Conservation (phyloP, 176 grass and related monocot species). For the Cymbopogon citratus region DNA sequence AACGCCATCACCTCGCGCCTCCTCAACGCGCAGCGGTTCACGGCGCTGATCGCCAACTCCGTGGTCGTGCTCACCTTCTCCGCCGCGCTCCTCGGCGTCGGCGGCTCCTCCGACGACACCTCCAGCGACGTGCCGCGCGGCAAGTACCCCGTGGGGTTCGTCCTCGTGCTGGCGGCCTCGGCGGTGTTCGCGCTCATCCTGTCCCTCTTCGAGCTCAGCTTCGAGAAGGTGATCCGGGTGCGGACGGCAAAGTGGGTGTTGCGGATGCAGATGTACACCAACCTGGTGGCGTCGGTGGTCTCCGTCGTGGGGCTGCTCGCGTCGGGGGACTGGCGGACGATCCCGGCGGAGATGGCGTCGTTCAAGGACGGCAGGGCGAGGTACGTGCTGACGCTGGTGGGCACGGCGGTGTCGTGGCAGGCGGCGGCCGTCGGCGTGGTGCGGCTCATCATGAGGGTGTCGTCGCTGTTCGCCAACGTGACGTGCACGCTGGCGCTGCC, state of each 20-base stretch:
- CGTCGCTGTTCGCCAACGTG: constrained; percentile 85
- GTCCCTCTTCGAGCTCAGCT: constrained; percentile 53
- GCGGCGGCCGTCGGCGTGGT: constrained; percentile 30
- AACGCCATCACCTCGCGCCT: constrained; percentile 73
- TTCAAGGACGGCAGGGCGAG: constrained; percentile 44
- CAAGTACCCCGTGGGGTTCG: constrained; percentile 59
- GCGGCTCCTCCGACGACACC: constrained; percentile 35
- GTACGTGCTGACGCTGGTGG: constrained; percentile 57
- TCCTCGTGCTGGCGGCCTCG: constrained; percentile 55
- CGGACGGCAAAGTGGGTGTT: constrained; percentile 39
- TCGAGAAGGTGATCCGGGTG: constrained; percentile 47
- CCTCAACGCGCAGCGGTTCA: constrained; percentile 71
- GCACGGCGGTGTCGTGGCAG: constrained; percentile 57
- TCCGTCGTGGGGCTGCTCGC: constrained; percentile 39
- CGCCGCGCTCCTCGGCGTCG: constrained; percentile 51
- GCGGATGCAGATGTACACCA: constrained; percentile 31
- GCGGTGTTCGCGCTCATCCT: constrained; percentile 51
- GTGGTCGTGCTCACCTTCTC: constrained; percentile 73
- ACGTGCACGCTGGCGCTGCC: constrained; percentile 57
- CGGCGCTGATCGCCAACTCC: constrained; percentile 72
- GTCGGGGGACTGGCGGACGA: constrained; percentile 45
- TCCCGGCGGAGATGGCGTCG: constrained; percentile 44
- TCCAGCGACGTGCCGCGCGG: constrained; percentile 24
- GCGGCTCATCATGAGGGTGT: constrained; percentile 45
- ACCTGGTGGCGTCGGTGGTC: constrained; percentile 25